phyloP scores from a whole-genome alignment of 441 rosid species.

The Populus hybrid region DNA sequence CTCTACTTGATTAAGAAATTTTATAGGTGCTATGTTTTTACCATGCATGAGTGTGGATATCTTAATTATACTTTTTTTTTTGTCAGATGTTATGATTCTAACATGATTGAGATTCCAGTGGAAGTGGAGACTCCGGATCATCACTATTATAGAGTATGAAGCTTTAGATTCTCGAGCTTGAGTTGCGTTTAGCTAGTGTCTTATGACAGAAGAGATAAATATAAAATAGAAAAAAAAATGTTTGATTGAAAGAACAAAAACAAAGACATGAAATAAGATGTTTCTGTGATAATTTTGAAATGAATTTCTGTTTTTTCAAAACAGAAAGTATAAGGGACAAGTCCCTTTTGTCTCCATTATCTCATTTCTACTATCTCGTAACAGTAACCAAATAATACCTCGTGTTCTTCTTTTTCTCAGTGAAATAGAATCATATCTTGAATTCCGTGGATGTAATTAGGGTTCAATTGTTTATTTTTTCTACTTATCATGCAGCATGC shows the following conservation, averaged over 20 bases:
- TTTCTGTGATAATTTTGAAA: too few species aligned
- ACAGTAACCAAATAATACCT: too few species aligned
- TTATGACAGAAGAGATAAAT: too few species aligned
- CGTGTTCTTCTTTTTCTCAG: not conserved
- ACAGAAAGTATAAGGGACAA: too few species aligned
- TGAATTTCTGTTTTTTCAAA: too few species aligned
- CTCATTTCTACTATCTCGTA: too few species aligned
- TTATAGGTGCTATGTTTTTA: not conserved
- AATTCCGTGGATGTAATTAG: too few species aligned
- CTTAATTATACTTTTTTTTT: not conserved
- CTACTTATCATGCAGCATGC: constrained; percentile 26
- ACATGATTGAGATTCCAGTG: constrained; percentile 42
- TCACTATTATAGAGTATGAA: constrained; percentile 39
- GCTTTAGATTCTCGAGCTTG: not conserved
- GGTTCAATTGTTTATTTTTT: not conserved
- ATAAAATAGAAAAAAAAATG: too few species aligned
- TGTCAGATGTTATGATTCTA: constrained; percentile 37
- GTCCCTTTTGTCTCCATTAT: too few species aligned
- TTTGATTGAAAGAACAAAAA: too few species aligned
- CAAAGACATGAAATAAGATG: too few species aligned
- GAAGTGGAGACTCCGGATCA: constrained; percentile 45
- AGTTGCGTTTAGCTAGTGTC: not conserved
- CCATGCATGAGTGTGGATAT: not conserved
- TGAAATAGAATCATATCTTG: not conserved
- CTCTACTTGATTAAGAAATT: not conserved